Evolutionary conservation across 352 stramenopile species (phyloP).

Genomic region (Pythium rhizo-oryzae): DNA sequence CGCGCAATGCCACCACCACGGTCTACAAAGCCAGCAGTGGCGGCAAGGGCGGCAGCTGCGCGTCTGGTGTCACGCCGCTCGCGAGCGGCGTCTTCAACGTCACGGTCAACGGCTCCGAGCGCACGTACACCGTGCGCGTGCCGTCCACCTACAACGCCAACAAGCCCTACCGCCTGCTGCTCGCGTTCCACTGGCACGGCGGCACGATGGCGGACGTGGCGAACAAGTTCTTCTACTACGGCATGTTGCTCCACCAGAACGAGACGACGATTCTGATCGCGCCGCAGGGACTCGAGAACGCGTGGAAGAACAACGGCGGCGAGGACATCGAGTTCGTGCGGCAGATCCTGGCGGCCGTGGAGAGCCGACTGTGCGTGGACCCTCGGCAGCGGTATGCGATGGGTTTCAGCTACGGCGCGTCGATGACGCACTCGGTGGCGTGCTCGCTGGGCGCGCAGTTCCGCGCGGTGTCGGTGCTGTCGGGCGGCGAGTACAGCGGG

Average conservation of each 20-base stretch:
- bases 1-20: no score
- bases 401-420: constrained; percentile 38
- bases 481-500: constrained; percentile 29
- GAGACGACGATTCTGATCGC: constrained; percentile 37
- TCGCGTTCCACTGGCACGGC: constrained; percentile 39
- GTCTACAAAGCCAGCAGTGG: no score
- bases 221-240: no score
- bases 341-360: constrained; percentile 30
- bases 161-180: constrained; percentile 30
- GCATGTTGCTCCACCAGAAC: no score
- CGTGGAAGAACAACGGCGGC: constrained; percentile 33
- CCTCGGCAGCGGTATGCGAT: constrained; percentile 35
- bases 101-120: constrained; percentile 29
- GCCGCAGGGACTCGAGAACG: constrained; percentile 26
- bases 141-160: constrained; percentile 33
- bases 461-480: constrained; percentile 32
- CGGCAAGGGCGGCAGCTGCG: no score
- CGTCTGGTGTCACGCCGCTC: no score
- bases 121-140: constrained; percentile 38
- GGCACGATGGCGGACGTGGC: no score
- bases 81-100: constrained; percentile 25
- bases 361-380: constrained; percentile 35
- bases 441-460: constrained; percentile 29
- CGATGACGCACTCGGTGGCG: constrained; percentile 34
- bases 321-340: constrained; percentile 37